Evolutionary conservation across 148 eudicot species (phyloP), one percentile per base, ranked within the genome.

Genomic region (Dysphania ambrosioides): DNA sequence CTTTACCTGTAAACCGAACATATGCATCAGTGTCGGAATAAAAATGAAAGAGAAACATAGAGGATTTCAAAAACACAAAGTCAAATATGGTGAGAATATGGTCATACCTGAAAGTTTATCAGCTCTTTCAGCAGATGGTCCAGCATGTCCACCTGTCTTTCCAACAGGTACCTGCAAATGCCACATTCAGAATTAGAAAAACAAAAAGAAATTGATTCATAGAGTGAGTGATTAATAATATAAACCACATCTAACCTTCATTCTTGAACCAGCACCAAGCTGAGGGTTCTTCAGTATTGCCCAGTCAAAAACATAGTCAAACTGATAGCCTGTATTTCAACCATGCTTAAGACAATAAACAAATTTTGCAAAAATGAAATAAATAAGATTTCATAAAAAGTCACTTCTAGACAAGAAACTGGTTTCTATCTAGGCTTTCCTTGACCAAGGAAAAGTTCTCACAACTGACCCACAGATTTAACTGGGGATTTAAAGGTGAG

Each of bases 271-370:
- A 40, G 78, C 64, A 42, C 80, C 79, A 29, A 84, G 79, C 34
- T 82, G 85, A 57, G 87, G 85, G 47, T 82, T 82, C 77, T 86
- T 88, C 75, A 90, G 75, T 71, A 86, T 82, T 57, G 95, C 86
- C 95, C 95, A 90, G 53, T 88, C 89, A 66, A 89, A 89, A 19
- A 89, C 90, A 77, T 84, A 89, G 78, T 89, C 93, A 78, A 87
- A 85, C 36, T 85, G 87, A 68, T 90, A 90, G 55, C 91, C 91
- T 90, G 85, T 38, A 72, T 62, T 68, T 66, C 72, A 72, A 64
- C 34, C 63, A 70, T 15, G 44, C 68, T 36, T 72, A 44, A 68
- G 30, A 62, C 53, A 38, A 59, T 73, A 19, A 44, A 47, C 27
- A 44, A 21, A 64, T 30, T n/a, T 35, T 26, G 51, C 38, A 19